Conservation (phyloP, 768 basidiomycete species). For the Holtermannia corniformis region DNA sequence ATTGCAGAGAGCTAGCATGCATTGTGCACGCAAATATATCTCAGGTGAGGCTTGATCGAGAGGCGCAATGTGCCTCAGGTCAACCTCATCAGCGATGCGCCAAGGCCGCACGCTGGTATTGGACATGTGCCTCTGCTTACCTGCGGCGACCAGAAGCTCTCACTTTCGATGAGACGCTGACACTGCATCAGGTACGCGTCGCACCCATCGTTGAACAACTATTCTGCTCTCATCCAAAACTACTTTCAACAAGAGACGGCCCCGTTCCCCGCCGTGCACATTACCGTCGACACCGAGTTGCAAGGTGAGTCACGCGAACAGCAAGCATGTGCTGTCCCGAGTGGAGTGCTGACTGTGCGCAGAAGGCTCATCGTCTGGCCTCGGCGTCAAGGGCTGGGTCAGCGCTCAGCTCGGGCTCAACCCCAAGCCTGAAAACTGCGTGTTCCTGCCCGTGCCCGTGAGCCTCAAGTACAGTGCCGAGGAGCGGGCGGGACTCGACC, state of each 20-base stretch:
- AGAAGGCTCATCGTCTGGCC: constrained; percentile 28
- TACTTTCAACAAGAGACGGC: constrained; percentile 90
- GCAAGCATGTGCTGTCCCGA: neutral
- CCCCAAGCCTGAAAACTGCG: constrained; percentile 88
- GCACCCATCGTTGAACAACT: constrained; percentile 78
- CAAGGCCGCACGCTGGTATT: no score
- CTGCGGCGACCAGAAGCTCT: no score
- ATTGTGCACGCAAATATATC: no score
- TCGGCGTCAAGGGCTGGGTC: constrained; percentile 78
- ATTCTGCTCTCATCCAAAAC: constrained; percentile 94
- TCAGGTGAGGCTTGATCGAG: no score
- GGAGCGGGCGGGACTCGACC: constrained; percentile 76
- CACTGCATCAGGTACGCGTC: constrained; percentile 68
- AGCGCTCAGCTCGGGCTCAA: constrained; percentile 80
- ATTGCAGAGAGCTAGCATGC: no score
- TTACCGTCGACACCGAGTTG: constrained; percentile 78
- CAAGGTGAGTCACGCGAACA: constrained; percentile 43
- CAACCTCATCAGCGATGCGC: no score
- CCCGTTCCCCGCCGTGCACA: constrained; percentile 79
- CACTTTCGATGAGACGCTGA: no score
- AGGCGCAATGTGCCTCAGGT: no score
- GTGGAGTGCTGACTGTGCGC: neutral
- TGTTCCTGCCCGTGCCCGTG: constrained; percentile 86
- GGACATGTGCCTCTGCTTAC: no score
- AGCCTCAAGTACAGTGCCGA: constrained; percentile 70